A percentile compares a stretch with the other conserved stretches of the same genome.
These are phyloP conservation scores for Diospyros kaki DNA, from an alignment of 148 eudicot genomes.

Conservation along the genomic window DNA sequence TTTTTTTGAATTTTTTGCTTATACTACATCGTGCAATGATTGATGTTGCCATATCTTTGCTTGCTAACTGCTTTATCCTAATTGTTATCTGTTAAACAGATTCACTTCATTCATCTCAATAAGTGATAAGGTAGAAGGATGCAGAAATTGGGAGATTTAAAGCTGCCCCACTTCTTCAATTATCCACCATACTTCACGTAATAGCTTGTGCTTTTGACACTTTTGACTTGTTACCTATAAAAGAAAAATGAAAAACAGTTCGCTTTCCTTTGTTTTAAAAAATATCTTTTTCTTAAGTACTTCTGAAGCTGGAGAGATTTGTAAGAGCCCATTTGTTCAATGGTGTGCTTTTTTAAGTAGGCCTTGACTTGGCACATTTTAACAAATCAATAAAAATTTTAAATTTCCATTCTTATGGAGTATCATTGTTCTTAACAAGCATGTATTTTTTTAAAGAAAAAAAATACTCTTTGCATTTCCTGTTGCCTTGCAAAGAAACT, in stretches of 20 bases:
- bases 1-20: too few species aligned
- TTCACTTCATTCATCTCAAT: constrained; percentile 7
- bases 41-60: not conserved
- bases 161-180: constrained; percentile 91
- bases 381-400: not conserved
- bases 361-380: not conserved
- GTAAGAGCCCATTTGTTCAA: not conserved
- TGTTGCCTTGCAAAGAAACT: too few species aligned
- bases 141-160: constrained; percentile 89
- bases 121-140: constrained; percentile 24
- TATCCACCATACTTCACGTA: constrained; percentile 99
- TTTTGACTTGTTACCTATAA: too few species aligned
- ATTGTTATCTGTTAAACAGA: not conserved
- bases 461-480: not conserved
- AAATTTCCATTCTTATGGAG: not conserved
- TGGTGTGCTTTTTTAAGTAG: not conserved
- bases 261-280: too few species aligned
- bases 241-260: too few species aligned
- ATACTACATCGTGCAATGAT: too few species aligned
- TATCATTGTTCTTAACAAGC: not conserved
- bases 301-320: not conserved
- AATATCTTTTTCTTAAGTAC: not conserved
- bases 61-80: not conserved
- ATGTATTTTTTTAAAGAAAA: not conserved
- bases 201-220: not conserved